Base-by-base conservation (phyloP, 148 eudicot genomes). In the Vaccinium macrocarpon region DNA sequence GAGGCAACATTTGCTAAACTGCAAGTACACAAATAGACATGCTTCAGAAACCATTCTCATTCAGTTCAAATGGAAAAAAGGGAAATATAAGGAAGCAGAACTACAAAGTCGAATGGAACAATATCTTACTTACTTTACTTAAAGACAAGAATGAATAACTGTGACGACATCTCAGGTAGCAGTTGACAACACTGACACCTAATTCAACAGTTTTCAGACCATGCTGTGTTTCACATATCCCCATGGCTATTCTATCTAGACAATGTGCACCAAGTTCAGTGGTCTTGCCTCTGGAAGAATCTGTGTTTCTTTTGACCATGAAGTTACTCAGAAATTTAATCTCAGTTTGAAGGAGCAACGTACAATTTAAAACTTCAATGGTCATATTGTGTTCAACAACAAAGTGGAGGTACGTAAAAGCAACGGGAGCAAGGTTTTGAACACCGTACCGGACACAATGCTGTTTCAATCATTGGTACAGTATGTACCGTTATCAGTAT, bases 1-100 rank as follows among this genome's bases (percentile, higher is more conserved):
- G 82, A 70, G 46, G 88, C 80, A 87, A 78, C 27, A 86, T 83
- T 70, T 76, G 71, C 75, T 74, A 85, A 81, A 84, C 94, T 89
- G 90, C 90, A 84, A 7, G 71, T 35, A 51, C 61, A 84, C 21
- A 19, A 29, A 59, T 79, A 56, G 13, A 38, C 1, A 56, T n/a
- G 80, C 4, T 64, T 19, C 78, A 82, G 18, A 64, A 48, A 51
- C 38, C 82, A 56, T 32, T 52, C 46, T 11, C 6, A 35, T 56
- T 29, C 59, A 79, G 35, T 57, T 23, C 16, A 48, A 62, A 83
- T 5, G 25, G 72, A 11, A 64, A 10, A 35, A 35, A 35, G 6
- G 68, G 57, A 19, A 79, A 51, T 27, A 57, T 21, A 50, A 57
- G 81, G 32, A 76, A n/a, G 35, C 35, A 76, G 11, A 55, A n/a